A percentile compares a stretch with the other conserved stretches of the same genome.
These are phyloP conservation scores for Globisporangium okanoganense DNA, from an alignment of 352 stramenopile species.

Conservation along the genomic window DNA sequence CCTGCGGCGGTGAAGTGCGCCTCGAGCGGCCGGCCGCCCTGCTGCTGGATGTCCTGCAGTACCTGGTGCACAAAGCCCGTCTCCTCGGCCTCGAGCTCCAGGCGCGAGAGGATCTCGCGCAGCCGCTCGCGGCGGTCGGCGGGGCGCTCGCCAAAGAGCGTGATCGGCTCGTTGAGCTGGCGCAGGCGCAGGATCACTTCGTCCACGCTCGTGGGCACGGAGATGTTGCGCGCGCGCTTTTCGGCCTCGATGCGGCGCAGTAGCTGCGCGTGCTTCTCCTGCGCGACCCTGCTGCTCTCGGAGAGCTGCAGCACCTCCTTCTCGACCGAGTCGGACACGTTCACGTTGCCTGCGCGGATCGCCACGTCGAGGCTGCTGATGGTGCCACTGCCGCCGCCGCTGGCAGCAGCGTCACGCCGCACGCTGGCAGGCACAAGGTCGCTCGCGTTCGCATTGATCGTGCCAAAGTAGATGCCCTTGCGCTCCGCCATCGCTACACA, in stretches of 20 bases:
- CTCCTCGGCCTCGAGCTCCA: slow-evolving; percentile 72
- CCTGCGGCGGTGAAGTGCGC: slow-evolving; percentile 11
- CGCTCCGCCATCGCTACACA: slow-evolving; percentile 51
- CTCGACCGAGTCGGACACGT: slow-evolving; percentile 66
- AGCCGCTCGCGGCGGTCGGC: slow-evolving; percentile 94
- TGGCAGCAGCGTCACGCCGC: slow-evolving; percentile 12
- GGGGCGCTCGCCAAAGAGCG: slow-evolving; percentile 94
- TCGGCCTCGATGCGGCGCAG: slow-evolving; percentile 89
- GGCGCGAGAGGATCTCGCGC: slow-evolving; percentile 82
- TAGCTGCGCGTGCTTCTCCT: slow-evolving; percentile 87
- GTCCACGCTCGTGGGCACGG: slow-evolving; percentile 91
- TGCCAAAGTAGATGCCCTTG: slow-evolving; percentile 81
- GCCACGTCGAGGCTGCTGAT: slow-evolving; percentile 54
- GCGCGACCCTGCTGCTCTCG: slow-evolving; percentile 72
- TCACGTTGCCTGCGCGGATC: slow-evolving; percentile 81
- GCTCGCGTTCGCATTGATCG: slow-evolving; percentile 37
- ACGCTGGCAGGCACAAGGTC: slow-evolving; percentile 48
- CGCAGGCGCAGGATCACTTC: slow-evolving; percentile 91
- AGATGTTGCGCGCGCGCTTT: slow-evolving; percentile 86
- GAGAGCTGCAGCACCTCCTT: slow-evolving; percentile 84
- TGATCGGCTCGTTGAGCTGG: slow-evolving; percentile 89
- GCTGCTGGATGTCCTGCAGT: slow-evolving; percentile 45
- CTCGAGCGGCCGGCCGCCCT: slow-evolving; percentile 19
- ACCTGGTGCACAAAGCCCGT: slow-evolving; percentile 59
- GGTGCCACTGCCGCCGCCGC: background rate